Conservation (phyloP, 768 basidiomycete genomes). For the Lepiota subincarnata region DNA sequence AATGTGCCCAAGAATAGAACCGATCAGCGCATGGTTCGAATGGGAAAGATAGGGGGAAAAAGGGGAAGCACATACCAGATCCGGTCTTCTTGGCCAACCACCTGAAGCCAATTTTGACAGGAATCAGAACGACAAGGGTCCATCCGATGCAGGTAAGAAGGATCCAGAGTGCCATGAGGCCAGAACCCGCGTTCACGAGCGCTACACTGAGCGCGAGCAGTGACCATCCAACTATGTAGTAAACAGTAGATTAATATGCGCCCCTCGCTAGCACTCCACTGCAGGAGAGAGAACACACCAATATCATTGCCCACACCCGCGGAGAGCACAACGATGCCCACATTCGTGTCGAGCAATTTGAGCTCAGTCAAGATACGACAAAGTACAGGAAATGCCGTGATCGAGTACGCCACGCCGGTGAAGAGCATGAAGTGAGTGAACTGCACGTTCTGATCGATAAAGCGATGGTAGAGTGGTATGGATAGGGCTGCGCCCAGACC, state of each 20-base stretch:
- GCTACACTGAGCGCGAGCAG: slow-evolving; percentile 89
- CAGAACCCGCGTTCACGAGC: slow-evolving; percentile 82
- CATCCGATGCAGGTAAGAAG: slow-evolving; percentile 78
- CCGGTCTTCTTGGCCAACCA: slow-evolving; percentile 80
- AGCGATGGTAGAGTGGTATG: slow-evolving; percentile 67
- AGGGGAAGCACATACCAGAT: slow-evolving; percentile 42
- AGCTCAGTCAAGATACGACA: slow-evolving; percentile 88
- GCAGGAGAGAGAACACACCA: slow-evolving; percentile 24
- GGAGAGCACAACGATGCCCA: slow-evolving; percentile 89
- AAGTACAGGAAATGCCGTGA: slow-evolving; percentile 83
- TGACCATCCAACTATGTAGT: slow-evolving; percentile 65
- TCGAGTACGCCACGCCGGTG: slow-evolving; percentile 86
- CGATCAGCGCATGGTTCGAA: background rate
- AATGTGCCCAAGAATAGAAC: background rate
- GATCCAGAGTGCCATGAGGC: slow-evolving; percentile 82
- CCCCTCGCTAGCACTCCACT: background rate
- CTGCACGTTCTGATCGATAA: slow-evolving; percentile 60
- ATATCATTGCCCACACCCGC: slow-evolving; percentile 91
- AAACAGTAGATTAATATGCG: slow-evolving; percentile 1
- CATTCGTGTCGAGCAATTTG: slow-evolving; percentile 85
- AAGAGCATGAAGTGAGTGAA: slow-evolving; percentile 95
- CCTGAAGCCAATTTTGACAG: slow-evolving; percentile 53
- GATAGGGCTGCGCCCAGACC: slow-evolving; percentile 68
- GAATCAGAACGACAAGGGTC: slow-evolving; percentile 70
- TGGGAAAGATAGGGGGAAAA: background rate